Percentiles rank a stretch among this genome's conserved stretches.
Conservation (phyloP, 139 green algal genomes). For the Nannochloris sp. region DNA sequence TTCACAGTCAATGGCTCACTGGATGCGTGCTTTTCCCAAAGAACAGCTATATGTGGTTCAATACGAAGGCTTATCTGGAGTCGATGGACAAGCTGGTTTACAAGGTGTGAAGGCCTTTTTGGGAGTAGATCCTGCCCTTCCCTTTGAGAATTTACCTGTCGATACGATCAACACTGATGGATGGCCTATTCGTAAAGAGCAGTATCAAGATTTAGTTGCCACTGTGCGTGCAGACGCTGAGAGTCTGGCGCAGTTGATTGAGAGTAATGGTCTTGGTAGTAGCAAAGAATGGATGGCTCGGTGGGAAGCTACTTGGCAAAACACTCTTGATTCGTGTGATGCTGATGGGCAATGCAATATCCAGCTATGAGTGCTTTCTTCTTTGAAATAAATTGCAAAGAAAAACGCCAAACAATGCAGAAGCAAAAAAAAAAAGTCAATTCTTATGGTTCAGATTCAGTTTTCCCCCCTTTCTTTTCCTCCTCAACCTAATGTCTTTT, state of each 20-base stretch:
- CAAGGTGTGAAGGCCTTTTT: not conserved
- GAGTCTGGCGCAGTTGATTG: not conserved
- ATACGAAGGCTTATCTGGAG: not conserved
- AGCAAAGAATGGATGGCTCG: not conserved
- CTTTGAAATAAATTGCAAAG: too few relatives aligned
- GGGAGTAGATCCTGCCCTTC: not conserved
- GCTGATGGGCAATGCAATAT: not conserved
- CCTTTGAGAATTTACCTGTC: too few relatives aligned
- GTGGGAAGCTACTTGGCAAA: not conserved
- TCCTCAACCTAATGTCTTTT: too few relatives aligned
- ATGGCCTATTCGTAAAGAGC: not conserved
- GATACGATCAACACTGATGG: not conserved
- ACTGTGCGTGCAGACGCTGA: not conserved
- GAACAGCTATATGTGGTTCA: not conserved
- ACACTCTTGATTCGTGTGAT: not conserved
- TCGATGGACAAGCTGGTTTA: not conserved
- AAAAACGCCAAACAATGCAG: too few relatives aligned
- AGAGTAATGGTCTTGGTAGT: not conserved
- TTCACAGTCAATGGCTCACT: not conserved
- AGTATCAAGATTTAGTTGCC: not conserved
- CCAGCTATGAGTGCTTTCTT: too few relatives aligned
- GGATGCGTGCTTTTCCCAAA: not conserved
- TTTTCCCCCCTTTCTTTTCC: too few relatives aligned
- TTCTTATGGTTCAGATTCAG: too few relatives aligned
- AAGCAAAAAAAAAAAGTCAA: too few relatives aligned